Conservation (phyloP, 805 yeast species). For the Starmerella apis region DNA sequence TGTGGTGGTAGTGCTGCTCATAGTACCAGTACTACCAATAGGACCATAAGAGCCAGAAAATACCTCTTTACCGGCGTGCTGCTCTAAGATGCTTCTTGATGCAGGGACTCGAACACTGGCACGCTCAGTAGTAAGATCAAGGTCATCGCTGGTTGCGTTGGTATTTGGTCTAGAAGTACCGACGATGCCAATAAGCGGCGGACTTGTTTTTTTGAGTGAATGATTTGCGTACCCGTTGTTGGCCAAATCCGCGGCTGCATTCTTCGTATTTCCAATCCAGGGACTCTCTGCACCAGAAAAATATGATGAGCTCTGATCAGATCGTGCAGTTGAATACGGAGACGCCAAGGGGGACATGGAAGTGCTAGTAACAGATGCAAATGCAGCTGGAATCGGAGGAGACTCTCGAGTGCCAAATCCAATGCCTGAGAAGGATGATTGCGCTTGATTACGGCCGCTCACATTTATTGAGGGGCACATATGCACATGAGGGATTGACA, state of each 20-base stretch:
- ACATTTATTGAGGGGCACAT: neutral
- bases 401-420: neutral
- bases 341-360: neutral
- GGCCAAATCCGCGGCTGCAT: neutral
- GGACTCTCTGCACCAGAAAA: neutral
- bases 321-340: neutral
- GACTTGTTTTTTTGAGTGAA: neutral
- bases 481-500: neutral
- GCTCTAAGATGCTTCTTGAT: neutral
- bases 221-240: neutral
- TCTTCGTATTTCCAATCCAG: neutral
- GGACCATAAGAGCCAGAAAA: neutral
- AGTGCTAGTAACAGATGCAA: neutral
- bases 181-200: neutral
- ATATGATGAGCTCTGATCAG: neutral
- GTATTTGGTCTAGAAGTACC: too few relatives aligned
- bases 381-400: neutral
- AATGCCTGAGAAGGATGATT: neutral
- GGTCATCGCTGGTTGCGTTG: neutral
- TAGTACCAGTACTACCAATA: neutral
- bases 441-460: neutral
- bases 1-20: neutral
- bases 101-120: neutral
- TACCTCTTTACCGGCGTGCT: neutral
- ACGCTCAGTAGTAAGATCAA: neutral